Conservation (phyloP, 1,139 yeast species). For the Tardiomyces depauwii region DNA sequence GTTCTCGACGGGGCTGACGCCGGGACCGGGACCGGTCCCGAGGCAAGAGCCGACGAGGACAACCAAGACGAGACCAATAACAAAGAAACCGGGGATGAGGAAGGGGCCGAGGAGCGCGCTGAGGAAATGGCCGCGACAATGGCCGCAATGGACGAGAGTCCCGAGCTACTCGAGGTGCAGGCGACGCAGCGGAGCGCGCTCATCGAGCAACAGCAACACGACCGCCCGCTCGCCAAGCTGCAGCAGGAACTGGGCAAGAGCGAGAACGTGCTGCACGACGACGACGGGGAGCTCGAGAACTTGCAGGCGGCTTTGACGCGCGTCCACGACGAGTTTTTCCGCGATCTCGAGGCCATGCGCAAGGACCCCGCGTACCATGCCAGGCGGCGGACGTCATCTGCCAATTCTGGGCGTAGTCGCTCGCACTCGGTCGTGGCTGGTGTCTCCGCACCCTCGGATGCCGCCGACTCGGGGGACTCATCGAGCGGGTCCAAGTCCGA, state of each 20-base stretch:
- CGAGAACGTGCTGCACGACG: constrained; percentile 54
- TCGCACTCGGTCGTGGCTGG: no score
- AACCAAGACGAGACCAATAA: constrained; percentile 1
- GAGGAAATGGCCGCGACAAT: not conserved
- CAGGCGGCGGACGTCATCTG: constrained; percentile 1
- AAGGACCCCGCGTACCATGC: constrained; percentile 2
- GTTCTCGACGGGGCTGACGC: no score
- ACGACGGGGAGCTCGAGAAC: constrained; percentile 62
- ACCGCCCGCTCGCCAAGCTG: constrained; percentile 72
- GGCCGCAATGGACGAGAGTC: constrained; percentile 2
- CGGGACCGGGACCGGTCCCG: no score
- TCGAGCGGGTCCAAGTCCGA: no score
- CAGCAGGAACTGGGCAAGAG: constrained; percentile 36
- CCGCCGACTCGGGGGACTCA: not conserved
- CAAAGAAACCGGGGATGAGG: not conserved
- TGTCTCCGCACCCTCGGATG: not conserved
- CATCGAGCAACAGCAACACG: constrained; percentile 56
- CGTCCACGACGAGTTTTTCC: constrained; percentile 61
- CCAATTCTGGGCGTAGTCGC: not conserved
- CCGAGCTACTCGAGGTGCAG: not conserved
- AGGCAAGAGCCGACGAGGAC: no score
- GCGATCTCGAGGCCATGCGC: constrained; percentile 26
- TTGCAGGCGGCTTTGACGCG: constrained; percentile 51
- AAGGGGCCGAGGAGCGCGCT: constrained; percentile 1
- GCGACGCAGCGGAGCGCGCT: constrained; percentile 27